These are phyloP conservation scores for Candida wancherniae DNA, from an alignment of 805 yeast genomes.

Conservation along the genomic window DNA sequence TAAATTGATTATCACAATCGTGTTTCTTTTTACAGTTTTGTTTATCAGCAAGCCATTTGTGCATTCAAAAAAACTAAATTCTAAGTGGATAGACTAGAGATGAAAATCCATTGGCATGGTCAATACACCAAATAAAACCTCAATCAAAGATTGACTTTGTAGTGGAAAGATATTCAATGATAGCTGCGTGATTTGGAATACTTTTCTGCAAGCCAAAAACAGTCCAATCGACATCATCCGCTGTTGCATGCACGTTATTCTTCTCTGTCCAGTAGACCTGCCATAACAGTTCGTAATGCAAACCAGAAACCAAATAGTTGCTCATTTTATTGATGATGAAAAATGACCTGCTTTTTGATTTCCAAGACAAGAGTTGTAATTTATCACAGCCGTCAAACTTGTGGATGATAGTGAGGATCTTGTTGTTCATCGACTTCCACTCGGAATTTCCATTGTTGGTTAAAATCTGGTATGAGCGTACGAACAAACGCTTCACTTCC, in stretches of 20 bases:
- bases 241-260: not conserved
- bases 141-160: conserved; percentile 9
- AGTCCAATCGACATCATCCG: conserved; percentile 21
- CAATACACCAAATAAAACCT: not conserved
- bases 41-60: conserved; percentile 56
- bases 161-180: conserved; percentile 11
- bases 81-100: conserved; percentile 43
- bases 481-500: conserved; percentile 11
- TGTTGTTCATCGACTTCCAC: conserved; percentile 8
- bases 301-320: conserved; percentile 31
- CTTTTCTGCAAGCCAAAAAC: conserved; percentile 25
- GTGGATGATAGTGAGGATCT: conserved; percentile 12
- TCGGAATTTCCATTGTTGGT: conserved; percentile 6
- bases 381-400: conserved; percentile 12
- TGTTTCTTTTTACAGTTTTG: conserved; percentile 43
- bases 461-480: conserved; percentile 10
- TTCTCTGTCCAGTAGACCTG: conserved; percentile 26
- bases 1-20: conserved; percentile 58
- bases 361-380: conserved; percentile 5
- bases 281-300: conserved; percentile 39
- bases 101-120: not conserved
- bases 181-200: conserved; percentile 8
- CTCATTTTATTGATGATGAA: conserved; percentile 32
- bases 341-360: conserved; percentile 15
- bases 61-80: conserved; percentile 46